These are phyloP conservation scores for Penicillium sclerotiorum DNA, from an alignment of 2,329 filamentous ascomycete species.

Conservation along the genomic window DNA sequence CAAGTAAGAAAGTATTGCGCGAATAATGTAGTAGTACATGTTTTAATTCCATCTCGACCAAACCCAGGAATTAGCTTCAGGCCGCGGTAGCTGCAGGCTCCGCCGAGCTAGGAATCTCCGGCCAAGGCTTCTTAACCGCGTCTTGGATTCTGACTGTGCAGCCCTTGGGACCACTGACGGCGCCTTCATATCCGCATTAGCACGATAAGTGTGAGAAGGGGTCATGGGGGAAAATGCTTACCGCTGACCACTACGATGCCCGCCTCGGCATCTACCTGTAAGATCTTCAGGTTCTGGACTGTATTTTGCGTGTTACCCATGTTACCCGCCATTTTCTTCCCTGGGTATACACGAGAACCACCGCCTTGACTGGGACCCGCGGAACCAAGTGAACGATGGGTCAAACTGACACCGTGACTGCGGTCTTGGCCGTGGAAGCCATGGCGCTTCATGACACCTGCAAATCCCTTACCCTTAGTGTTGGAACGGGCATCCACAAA, in stretches of 20 bases:
- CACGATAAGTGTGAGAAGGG: no score
- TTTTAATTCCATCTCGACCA: slow-evolving; percentile 8
- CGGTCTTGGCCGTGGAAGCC: slow-evolving; percentile 87
- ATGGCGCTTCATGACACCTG: slow-evolving; percentile 96
- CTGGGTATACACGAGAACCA: slow-evolving; percentile 88
- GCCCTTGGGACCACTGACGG: slow-evolving; percentile 85
- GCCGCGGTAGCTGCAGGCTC: slow-evolving; percentile 32
- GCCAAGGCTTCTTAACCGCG: slow-evolving; percentile 83
- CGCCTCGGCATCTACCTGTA: slow-evolving; percentile 83
- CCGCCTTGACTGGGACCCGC: slow-evolving; percentile 86
- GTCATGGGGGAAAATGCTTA: slow-evolving; percentile 35
- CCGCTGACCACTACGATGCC: slow-evolving; percentile 89
- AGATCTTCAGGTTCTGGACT: slow-evolving; percentile 84
- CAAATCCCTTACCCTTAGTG: slow-evolving; percentile 87
- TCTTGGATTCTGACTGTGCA: slow-evolving; percentile 84
- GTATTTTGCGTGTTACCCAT: slow-evolving; percentile 92
- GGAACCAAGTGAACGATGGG: slow-evolving; percentile 90
- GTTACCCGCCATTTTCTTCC: slow-evolving; percentile 96
- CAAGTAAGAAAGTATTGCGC: slow-evolving; percentile 34
- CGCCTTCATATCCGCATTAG: slow-evolving; percentile 48
- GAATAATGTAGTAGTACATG: slow-evolving; percentile 44
- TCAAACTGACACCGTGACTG: slow-evolving; percentile 92
- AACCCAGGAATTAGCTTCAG: slow-evolving; percentile 19
- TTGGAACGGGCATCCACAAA: slow-evolving; percentile 82
- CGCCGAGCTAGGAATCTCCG: slow-evolving; percentile 48